These are phyloP conservation scores for Aquilaria sinensis DNA, from an alignment of 345 rosid species.

Conservation along the genomic window DNA sequence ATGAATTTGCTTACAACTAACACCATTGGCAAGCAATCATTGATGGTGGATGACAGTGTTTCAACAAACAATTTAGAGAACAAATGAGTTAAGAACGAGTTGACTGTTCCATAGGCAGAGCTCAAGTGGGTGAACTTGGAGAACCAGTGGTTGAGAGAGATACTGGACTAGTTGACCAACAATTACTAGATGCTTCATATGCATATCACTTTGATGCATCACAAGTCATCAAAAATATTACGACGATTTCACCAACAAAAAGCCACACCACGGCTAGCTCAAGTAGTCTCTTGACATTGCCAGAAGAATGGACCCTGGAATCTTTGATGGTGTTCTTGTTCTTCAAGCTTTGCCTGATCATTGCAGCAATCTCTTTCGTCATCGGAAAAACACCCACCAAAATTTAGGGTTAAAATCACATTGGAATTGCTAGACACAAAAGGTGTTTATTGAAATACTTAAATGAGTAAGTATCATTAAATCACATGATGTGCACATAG, in stretches of 20 bases:
- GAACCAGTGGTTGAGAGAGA: slow-evolving; percentile 38
- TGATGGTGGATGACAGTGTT: slow-evolving; percentile 54
- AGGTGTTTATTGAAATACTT: no score
- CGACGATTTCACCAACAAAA: slow-evolving; percentile 16
- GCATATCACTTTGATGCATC: slow-evolving; percentile 32
- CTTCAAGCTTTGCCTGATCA: no score
- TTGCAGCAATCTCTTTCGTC: slow-evolving; percentile 39
- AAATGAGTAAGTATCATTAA: no score
- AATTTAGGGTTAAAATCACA: no score
- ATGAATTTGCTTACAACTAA: slow-evolving; percentile 54
- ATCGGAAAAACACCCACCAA: slow-evolving; percentile 23
- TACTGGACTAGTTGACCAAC: slow-evolving; percentile 34
- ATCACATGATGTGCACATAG: no score
- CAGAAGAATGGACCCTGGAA: slow-evolving; percentile 18
- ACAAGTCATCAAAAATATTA: slow-evolving; percentile 13
- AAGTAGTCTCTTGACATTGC: slow-evolving; percentile 55
- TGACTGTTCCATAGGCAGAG: slow-evolving; percentile 40
- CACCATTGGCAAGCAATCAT: slow-evolving; percentile 53
- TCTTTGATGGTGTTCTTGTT: no score
- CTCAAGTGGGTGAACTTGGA: slow-evolving; percentile 37
- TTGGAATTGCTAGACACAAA: no score
- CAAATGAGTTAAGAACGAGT: slow-evolving; percentile 43
- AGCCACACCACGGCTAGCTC: slow-evolving; percentile 18
- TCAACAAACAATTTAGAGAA: slow-evolving; percentile 38
- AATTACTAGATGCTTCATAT: slow-evolving; percentile 40